These are phyloP conservation scores for Opeltia flavorubescens DNA, from an alignment of 495 filamentous ascomycete species.

Conservation along the genomic window DNA sequence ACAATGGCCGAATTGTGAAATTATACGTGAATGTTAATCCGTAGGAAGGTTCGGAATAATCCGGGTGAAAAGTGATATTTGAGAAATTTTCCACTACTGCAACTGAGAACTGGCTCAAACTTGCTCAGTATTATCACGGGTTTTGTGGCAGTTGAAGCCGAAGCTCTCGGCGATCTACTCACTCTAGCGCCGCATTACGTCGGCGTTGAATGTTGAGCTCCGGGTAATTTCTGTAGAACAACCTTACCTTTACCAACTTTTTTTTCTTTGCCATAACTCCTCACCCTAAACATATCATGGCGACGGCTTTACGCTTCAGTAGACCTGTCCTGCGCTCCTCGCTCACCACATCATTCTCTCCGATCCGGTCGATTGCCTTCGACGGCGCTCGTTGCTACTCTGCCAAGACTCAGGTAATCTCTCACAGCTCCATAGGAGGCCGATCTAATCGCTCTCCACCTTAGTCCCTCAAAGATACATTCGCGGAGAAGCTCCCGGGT, in stretches of 20 bases:
- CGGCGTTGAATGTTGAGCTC: neutral
- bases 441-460: slow-evolving; percentile 18
- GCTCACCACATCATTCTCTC: slow-evolving; percentile 41
- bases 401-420: slow-evolving; percentile 65
- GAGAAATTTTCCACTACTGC: too few relatives aligned
- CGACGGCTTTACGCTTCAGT: slow-evolving; percentile 63
- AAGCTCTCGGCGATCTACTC: neutral
- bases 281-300: slow-evolving; percentile 37
- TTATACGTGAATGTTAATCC: too few relatives aligned
- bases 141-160: too few relatives aligned
- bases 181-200: neutral
- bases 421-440: slow-evolving; percentile 13
- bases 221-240: neutral
- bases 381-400: slow-evolving; percentile 82
- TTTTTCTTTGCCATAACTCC: slow-evolving; percentile 15
- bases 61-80: too few relatives aligned
- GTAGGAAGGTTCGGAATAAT: too few relatives aligned
- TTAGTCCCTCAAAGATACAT: slow-evolving; percentile 95
- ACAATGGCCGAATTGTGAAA: too few relatives aligned
- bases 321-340: slow-evolving; percentile 62
- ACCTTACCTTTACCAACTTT: slow-evolving; percentile 1
- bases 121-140: too few relatives aligned
- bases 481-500: slow-evolving; percentile 83
- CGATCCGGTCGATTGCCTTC: slow-evolving; percentile 49
- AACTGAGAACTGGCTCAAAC: too few relatives aligned